Evolutionary conservation across 805 yeast genomes (phyloP), one percentile per base, ranked within the genome.

Genomic region (Zygosaccharomyces gambellarensis): DNA sequence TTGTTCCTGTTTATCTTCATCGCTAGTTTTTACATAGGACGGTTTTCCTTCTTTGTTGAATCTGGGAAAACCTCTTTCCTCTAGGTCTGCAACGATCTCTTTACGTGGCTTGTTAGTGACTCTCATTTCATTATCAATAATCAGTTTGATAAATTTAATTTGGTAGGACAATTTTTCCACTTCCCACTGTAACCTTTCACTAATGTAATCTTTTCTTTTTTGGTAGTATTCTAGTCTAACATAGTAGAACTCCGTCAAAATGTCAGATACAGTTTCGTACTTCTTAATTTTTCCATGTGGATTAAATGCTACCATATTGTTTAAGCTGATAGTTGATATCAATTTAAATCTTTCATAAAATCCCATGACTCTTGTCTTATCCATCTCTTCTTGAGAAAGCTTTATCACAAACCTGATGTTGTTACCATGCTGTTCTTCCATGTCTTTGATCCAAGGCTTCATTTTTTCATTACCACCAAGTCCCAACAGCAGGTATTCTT

Each of bases 281-380:
- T 81, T 88, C 64, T 85, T 86, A 60, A 94, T 87, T 56, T 90
- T 80, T 34, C 97, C 96, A 43, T 78, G 77, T 3, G 95, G 80
- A 70, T 94, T 97, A 70, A 94, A 94, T 0, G 97, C 95, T 48
- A 94, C 97, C 96, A 94, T 90, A 65, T 94, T 94, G 41, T 84
- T 77, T 53, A 88, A 73, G 64, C 78, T 82, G 36, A 94, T 72
- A 5, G 85, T 72, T 0, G 89, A 74, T 5, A 81, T 71, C 47
- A 94, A 75, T 63, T 87, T 90, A 72, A 94, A 94, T 63, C 90
- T 76, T 62, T 89, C 95, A 59, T 87, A 78, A 47, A 89, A 74
- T 0, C 99, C 99, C 22, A 85, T 78, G 45, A 75, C 74, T 53
- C 76, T 72, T 0, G 96, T 78, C 59, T 87, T 87, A 22, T 71